A percentile compares a stretch with the other conserved stretches of the same genome.
Conservation (phyloP, 1,284 basidiomycete genomes). For the Moesziomyces globuligerus region DNA sequence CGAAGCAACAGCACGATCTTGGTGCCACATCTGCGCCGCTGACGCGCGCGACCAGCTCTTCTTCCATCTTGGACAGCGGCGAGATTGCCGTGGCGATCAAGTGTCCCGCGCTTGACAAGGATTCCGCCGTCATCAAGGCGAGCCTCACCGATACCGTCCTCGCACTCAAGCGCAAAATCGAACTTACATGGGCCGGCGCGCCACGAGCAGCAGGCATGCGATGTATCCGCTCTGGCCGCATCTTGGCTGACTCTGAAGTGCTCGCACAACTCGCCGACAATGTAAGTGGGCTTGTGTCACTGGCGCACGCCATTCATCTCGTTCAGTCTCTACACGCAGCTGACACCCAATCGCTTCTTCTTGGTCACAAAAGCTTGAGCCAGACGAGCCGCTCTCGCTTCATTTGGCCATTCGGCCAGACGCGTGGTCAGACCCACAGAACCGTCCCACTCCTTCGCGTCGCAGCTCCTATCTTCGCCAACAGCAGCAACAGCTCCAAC, state of each 20-base stretch:
- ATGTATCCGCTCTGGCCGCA: conserved; percentile 53
- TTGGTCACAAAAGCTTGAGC: conserved; percentile 21
- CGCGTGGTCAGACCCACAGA: conserved; percentile 57
- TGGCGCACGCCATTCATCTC: too few species aligned
- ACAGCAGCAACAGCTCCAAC: conserved; percentile 23
- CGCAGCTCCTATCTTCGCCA: conserved; percentile 44
- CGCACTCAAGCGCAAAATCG: conserved; percentile 47
- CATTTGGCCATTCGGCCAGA: conserved; percentile 63
- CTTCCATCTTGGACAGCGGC: not conserved
- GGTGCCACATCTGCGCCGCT: conserved; percentile 1
- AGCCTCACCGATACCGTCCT: conserved; percentile 17
- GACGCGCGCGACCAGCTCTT: conserved; percentile 9
- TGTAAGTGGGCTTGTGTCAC: conserved; percentile 29
- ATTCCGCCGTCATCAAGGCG: conserved; percentile 31
- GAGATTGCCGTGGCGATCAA: conserved; percentile 40
- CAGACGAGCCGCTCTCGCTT: conserved; percentile 41
- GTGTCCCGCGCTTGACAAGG: conserved; percentile 47
- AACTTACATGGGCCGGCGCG: conserved; percentile 45
- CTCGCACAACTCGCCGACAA: conserved; percentile 24
- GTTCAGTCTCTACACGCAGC: too few species aligned
- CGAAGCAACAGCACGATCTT: not conserved
- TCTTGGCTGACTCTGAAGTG: conserved; percentile 41
- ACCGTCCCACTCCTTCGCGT: conserved; percentile 41
- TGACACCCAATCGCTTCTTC: conserved; percentile 2
- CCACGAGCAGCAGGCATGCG: conserved; percentile 56